Conservation (phyloP, 306 rosid genomes). For the Lathyrus tuberosus region DNA sequence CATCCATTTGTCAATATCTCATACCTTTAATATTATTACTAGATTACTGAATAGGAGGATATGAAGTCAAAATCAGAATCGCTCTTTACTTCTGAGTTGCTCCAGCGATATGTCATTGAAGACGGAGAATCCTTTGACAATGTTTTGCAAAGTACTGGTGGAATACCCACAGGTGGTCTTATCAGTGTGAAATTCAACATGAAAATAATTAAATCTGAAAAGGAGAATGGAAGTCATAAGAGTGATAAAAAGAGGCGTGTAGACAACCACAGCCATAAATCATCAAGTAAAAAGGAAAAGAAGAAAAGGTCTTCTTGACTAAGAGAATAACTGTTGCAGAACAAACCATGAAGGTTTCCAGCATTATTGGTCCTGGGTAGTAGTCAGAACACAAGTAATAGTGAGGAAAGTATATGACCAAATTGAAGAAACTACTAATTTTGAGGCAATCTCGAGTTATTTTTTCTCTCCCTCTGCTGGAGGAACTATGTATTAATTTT, state of each 20-base stretch:
- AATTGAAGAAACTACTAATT: neutral
- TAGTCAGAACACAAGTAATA: conserved; percentile 6
- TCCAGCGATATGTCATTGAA: conserved; percentile 62
- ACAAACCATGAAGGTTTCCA: neutral
- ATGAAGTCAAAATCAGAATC: conserved; percentile 57
- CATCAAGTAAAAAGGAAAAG: conserved; percentile 45
- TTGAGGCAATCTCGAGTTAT: neutral
- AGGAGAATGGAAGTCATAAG: conserved; percentile 47
- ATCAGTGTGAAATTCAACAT: conserved; percentile 61
- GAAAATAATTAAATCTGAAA: conserved; percentile 45
- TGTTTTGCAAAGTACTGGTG: conserved; percentile 53
- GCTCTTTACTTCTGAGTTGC: conserved; percentile 51
- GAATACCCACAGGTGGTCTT: conserved; percentile 58
- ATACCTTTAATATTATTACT: conserved; percentile 22
- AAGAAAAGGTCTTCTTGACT: conserved; percentile 51
- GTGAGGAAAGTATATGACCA: neutral
- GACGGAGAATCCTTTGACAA: conserved; percentile 56
- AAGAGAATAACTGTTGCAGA: conserved; percentile 1
- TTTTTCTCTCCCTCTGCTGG: neutral
- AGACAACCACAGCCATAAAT: conserved; percentile 43
- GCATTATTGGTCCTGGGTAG: conserved; percentile 1
- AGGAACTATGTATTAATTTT: neutral
- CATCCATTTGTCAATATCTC: conserved; percentile 15
- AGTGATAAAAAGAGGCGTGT: conserved; percentile 56
- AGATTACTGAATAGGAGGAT: conserved; percentile 43